Evolutionary conservation across 1,284 basidiomycete species (phyloP), one percentile per base, ranked within the genome.

Genomic region (Chiua sp.): DNA sequence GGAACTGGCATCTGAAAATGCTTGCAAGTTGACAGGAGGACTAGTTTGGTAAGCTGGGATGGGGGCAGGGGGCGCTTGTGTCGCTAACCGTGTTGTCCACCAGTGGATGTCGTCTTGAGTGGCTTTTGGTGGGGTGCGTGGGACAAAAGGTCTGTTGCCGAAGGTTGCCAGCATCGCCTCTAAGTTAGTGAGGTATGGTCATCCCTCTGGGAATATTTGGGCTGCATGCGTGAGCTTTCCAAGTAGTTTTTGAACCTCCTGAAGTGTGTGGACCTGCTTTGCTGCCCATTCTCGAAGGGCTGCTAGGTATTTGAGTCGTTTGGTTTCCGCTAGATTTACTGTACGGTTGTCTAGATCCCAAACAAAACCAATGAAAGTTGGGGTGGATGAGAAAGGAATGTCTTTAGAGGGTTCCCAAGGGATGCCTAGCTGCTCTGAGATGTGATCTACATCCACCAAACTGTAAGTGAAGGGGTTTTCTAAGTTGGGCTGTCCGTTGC

Each of bases 81-180:
- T 32, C 16, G 13, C 11, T 18, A 18, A 22, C 30, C 8, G 12
- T 23, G n/a, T 3, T 18, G 20, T 12, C 57, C 60, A 64, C 55
- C 56, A 64, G 0, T 26, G 8, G 2, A 64, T 15, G 22, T 64
- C 54, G 0, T 60, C 47, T 7, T 50, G 35, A n/a, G n/a, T n/a
- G n/a, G n/a, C 22, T n/a, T 1, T 42, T 42, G 3, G 39, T 0
- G 56, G 50, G 6, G 18, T 23, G 37, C 15, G 15, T 39, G 37
- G 15, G 37, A 39, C 37, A 30, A 60, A 56, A 6, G 56, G 56
- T 18, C 47, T 35, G 3, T 39, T 16, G 2, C 32, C 18, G 20
- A 56, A 60, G 0, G 35, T 51, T 2, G 12, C 2, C 0, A 62
- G 37, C 60, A 64, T 64, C 2, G 20, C n/a, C 7, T 64, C 35